Evolutionary conservation across 176 grass and related monocot species (phyloP).

Genomic region (Aegilops umbellulata): DNA sequence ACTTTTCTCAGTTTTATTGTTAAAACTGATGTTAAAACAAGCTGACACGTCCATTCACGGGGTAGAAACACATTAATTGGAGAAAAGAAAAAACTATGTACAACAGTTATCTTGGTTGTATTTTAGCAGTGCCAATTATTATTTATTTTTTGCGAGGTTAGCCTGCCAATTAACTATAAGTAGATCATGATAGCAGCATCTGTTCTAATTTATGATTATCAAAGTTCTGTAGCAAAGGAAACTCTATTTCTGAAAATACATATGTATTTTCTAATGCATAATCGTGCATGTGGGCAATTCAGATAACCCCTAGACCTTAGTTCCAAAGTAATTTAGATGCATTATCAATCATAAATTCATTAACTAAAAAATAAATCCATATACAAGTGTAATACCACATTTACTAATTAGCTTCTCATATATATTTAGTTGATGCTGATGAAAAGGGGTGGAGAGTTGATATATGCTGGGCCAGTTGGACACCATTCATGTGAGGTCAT

Average conservation of each 20-base stretch:
- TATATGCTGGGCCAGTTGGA: conserved; percentile 69
- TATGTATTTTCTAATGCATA: not conserved
- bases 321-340: not conserved
- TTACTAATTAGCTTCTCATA: not conserved
- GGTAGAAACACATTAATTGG: not conserved
- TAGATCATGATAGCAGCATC: not conserved
- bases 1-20: not conserved
- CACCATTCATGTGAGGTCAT: conserved; percentile 61
- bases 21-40: not conserved
- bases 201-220: not conserved
- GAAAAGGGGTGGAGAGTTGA: conserved; percentile 88
- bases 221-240: not conserved
- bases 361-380: not conserved
- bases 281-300: not conserved
- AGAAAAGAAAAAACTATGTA: not conserved
- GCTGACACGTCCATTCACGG: not conserved
- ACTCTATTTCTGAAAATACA: not conserved
- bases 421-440: conserved; percentile 66
- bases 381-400: not conserved
- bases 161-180: not conserved
- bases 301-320: not conserved
- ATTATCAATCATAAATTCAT: not conserved
- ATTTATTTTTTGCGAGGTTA: too few species aligned
- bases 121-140: not conserved
- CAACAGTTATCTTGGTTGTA: not conserved